Base-by-base conservation (phyloP, 2,329 filamentous ascomycete species). In the Ceratocystis diversiconidia region DNA sequence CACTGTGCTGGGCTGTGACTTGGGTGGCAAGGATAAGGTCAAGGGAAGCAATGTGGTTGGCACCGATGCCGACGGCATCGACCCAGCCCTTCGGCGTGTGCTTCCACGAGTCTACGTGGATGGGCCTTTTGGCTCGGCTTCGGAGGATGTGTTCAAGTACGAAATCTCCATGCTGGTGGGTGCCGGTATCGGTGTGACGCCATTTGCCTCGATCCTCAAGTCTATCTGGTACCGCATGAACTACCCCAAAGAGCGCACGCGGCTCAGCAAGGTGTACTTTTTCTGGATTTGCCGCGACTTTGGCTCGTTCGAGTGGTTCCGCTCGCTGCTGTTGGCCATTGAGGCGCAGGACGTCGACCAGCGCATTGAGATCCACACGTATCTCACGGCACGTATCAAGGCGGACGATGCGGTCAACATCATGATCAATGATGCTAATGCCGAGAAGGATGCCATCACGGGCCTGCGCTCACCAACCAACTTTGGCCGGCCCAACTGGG, bases 171-270 rank as follows among this genome's bases (percentile, higher is more conserved):
- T 92, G 30, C 82, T 92, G n/a, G 86, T 88, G 67, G 89, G 89
- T 68, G 89, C 88, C 0, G 89, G 89, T 74, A 92, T 92, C 69
- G 89, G 89, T 69, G 88, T 92, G 12, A 92, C 89, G n/a, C 89
- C 89, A 0, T 92, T 91, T 76, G 89, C 89, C 12, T 90, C 88
- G 0, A 92, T 92, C 70, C 81, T 92, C 72, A 95, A 95, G 79
- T 91, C 87, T 64, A 92, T 95, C 76, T 95, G 90, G 90, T 95
- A 94, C 79, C 85, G 89, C 62, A 91, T 92, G 86, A 92, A 91
- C 80, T 92, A 90, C 76, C 87, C 88, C 2, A 86, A 89, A 73
- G 84, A 86, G 75, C 88, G 87, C 77, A 92, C 88, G 2, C 81
- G 88, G 3, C 80, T 95, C 55, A 82, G 86, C 72, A 95, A 94